Percentiles rank a stretch among this genome's conserved stretches.
phyloP scores from a whole-genome alignment of 23 red algal species.

The Cyanidioschyzon merolae region DNA sequence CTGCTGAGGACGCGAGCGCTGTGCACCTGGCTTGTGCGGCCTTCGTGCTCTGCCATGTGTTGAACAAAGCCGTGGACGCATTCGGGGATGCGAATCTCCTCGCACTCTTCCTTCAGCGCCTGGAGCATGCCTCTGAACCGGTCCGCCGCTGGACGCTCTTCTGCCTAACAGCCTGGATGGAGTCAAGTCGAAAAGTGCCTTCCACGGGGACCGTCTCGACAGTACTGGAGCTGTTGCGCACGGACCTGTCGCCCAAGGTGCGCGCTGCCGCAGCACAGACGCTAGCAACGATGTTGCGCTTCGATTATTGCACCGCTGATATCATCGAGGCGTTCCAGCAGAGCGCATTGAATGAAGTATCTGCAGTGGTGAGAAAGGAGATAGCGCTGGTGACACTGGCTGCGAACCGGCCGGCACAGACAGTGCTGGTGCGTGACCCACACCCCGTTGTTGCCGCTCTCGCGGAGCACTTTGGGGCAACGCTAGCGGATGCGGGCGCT shows the following conservation, averaged over 20 bases:
- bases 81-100: slow-evolving; percentile 15
- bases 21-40: slow-evolving; percentile 51
- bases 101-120: background rate
- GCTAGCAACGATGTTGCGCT: background rate
- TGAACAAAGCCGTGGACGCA: slow-evolving; percentile 1
- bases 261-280: background rate
- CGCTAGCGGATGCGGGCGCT: no score
- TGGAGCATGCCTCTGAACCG: slow-evolving; percentile 8
- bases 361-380: background rate
- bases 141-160: slow-evolving; percentile 9
- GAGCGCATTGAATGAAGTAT: slow-evolving; percentile 6
- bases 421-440: background rate
- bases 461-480: no score
- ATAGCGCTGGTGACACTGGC: background rate
- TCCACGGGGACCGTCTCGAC: background rate
- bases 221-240: background rate
- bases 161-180: background rate
- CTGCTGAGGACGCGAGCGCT: slow-evolving; percentile 21
- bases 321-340: background rate
- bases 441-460: background rate
- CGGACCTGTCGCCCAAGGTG: background rate
- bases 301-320: background rate
- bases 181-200: background rate
- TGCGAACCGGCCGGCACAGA: background rate
- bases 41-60: slow-evolving; percentile 61